A percentile compares a stretch with the other conserved stretches of the same genome.
Conservation (phyloP, 225 moss, liverwort and hornwort species). For the Lunularia cruciata region DNA sequence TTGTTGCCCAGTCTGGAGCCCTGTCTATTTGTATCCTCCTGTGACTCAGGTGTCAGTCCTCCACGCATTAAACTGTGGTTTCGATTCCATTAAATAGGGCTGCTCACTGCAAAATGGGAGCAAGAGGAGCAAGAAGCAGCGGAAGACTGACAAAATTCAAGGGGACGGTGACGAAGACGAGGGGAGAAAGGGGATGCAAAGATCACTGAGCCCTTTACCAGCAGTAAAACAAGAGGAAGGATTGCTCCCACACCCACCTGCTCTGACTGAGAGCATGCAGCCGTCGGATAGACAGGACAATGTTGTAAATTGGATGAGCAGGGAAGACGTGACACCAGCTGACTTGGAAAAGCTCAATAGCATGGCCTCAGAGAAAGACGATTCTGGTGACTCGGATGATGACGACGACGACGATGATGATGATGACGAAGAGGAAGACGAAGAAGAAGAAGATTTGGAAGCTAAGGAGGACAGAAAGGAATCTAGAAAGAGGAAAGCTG, state of each 20-base stretch:
- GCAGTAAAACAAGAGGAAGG: constrained; percentile 46
- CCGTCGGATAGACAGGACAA: constrained; percentile 45
- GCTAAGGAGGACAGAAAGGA: constrained; percentile 34
- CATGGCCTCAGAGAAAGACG: constrained; percentile 53
- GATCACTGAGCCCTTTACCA: constrained; percentile 15
- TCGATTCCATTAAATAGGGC: constrained; percentile 11
- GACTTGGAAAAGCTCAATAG: constrained; percentile 77
- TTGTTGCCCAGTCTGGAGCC: no score
- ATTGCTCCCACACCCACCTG: constrained; percentile 26
- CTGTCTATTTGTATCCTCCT: no score
- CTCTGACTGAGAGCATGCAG: constrained; percentile 35
- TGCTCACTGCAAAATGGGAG: constrained; percentile 39
- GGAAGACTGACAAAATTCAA: constrained; percentile 25
- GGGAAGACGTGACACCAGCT: constrained; percentile 74
- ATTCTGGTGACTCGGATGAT: constrained; percentile 64
- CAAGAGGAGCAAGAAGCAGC: constrained; percentile 40
- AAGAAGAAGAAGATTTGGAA: constrained; percentile 47
- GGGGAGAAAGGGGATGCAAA: neutral
- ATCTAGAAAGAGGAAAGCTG: constrained; percentile 48
- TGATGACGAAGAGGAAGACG: constrained; percentile 57
- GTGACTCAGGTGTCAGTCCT: no score
- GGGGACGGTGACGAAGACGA: constrained; percentile 39
- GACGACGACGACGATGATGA: constrained; percentile 72
- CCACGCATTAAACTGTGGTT: neutral
- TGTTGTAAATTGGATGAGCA: constrained; percentile 86